A percentile compares a stretch with the other conserved stretches of the same genome.
Evolutionary conservation across 2,329 filamentous ascomycete species (phyloP).

Genomic region (Fusarium sp.): DNA sequence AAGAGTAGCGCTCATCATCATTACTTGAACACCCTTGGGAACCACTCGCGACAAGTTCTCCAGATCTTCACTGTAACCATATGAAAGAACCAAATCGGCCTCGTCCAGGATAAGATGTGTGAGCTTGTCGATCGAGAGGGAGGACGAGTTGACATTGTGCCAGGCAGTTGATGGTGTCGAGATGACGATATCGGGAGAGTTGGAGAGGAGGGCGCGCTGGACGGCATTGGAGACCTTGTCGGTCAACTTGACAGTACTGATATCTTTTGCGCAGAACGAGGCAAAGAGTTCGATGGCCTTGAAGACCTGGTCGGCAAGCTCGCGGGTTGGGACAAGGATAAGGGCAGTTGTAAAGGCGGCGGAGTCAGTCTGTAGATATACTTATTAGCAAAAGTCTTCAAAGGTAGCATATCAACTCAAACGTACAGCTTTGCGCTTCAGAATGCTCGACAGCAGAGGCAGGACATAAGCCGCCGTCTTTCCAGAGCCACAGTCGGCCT

Average conservation of each 20-base stretch:
- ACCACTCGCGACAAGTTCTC: conserved; percentile 81
- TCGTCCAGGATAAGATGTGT: conserved; percentile 90
- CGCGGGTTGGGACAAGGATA: conserved; percentile 92
- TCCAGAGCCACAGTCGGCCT: conserved; percentile 93
- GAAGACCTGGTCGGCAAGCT: conserved; percentile 91
- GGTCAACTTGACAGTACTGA: conserved; percentile 86
- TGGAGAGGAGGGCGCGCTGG: conserved; percentile 85
- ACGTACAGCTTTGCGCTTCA: conserved; percentile 79
- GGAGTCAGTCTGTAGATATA: conserved; percentile 58
- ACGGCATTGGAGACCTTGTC: conserved; percentile 92
- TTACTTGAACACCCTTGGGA: conserved; percentile 87
- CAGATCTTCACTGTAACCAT: conserved; percentile 93
- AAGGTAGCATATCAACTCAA: background rate
- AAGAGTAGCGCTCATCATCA: conserved; percentile 94
- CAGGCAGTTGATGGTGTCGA: conserved; percentile 89
- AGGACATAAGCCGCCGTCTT: conserved; percentile 98
- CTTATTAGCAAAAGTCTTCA: conserved; percentile 16
- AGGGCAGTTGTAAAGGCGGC: conserved; percentile 76
- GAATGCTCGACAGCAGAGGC: conserved; percentile 85
- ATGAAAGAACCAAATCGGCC: conserved; percentile 91
- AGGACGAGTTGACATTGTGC: conserved; percentile 74
- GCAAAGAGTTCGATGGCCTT: conserved; percentile 82
- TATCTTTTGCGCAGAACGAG: conserved; percentile 85
- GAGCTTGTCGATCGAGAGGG: conserved; percentile 77
- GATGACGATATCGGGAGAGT: conserved; percentile 88